phyloP scores from a whole-genome alignment of 2,329 filamentous ascomycete genomes.

The Venturia asperata region DNA sequence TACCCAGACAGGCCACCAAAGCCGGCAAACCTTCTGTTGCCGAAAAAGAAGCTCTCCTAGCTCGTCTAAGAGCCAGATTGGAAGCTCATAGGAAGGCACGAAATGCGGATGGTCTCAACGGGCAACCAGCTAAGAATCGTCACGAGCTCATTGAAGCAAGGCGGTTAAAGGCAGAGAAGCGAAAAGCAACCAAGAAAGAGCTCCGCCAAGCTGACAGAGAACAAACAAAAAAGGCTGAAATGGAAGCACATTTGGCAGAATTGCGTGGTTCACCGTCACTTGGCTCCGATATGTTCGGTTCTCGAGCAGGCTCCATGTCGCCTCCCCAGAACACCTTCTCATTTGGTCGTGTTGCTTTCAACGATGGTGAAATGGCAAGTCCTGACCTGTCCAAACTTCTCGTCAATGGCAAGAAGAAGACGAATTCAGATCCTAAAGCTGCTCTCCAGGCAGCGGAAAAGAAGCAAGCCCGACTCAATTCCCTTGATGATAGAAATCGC shows the following conservation, averaged over 20 bases:
- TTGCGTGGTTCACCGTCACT: slow-evolving; percentile 45
- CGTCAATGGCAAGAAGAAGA: slow-evolving; percentile 62
- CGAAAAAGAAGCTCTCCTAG: slow-evolving; percentile 67
- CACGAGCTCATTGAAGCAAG: slow-evolving; percentile 86
- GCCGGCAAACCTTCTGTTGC: slow-evolving; percentile 44
- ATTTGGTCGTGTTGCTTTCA: slow-evolving; percentile 87
- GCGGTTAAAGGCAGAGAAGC: slow-evolving; percentile 76
- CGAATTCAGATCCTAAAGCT: slow-evolving; percentile 75
- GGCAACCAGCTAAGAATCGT: slow-evolving; percentile 74
- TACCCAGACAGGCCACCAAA: slow-evolving; percentile 27
- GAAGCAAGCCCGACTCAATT: slow-evolving; percentile 71
- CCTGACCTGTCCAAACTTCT: slow-evolving; percentile 57
- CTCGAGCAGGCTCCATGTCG: slow-evolving; percentile 34
- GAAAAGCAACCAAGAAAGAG: slow-evolving; percentile 84
- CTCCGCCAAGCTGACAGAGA: slow-evolving; percentile 76
- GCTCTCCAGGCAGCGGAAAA: slow-evolving; percentile 81
- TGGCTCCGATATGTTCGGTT: slow-evolving; percentile 20
- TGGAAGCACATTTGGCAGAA: slow-evolving; percentile 49
- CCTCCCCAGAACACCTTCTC: slow-evolving; percentile 52
- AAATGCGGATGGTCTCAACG: slow-evolving; percentile 79
- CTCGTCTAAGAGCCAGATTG: slow-evolving; percentile 74
- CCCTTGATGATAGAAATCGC: slow-evolving; percentile 71
- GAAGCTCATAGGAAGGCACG: slow-evolving; percentile 76
- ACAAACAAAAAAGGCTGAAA: slow-evolving; percentile 44
- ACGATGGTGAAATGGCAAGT: slow-evolving; percentile 74